phyloP scores from a whole-genome alignment of 805 yeast genomes.

The Monosporozyma aerobia region DNA sequence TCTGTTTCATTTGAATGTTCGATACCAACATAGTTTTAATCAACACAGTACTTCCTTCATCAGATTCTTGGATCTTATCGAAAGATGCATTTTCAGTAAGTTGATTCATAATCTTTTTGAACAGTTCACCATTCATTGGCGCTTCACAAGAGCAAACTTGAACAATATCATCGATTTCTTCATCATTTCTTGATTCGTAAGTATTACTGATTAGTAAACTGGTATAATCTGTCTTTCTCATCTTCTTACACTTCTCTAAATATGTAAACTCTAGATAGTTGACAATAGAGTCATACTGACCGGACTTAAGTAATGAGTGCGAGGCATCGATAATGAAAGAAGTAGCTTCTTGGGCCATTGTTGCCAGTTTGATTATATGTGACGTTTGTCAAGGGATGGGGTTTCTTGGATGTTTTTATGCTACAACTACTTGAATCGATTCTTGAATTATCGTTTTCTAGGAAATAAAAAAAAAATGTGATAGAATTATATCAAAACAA shows the following conservation, averaged over 20 bases:
- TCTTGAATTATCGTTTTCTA: too few species aligned
- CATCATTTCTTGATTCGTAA: constrained; percentile 10
- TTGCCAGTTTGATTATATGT: not conserved
- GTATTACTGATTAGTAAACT: constrained; percentile 18
- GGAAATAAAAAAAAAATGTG: too few species aligned
- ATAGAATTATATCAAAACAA: too few species aligned
- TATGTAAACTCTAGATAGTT: constrained; percentile 23
- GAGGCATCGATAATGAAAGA: constrained; percentile 23
- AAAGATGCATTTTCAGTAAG: constrained; percentile 3
- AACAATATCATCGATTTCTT: constrained; percentile 15
- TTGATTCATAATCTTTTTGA: constrained; percentile 12
- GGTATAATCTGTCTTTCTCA: constrained; percentile 27
- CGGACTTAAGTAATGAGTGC: constrained; percentile 11
- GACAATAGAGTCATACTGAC: constrained; percentile 9
- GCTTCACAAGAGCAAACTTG: constrained; percentile 15
- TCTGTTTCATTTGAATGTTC: constrained; percentile 18
- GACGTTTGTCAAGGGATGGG: too few species aligned
- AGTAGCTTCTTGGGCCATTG: constrained; percentile 19
- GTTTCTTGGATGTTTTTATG: too few species aligned
- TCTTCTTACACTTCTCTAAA: constrained; percentile 19
- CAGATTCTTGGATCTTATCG: not conserved
- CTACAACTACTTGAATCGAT: too few species aligned
- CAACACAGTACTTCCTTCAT: constrained; percentile 1
- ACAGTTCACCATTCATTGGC: constrained; percentile 12
- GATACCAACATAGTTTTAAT: constrained; percentile 12